Evolutionary conservation across 192 early-diverging fungal species (phyloP).

Genomic region (Coemansia sp.): DNA sequence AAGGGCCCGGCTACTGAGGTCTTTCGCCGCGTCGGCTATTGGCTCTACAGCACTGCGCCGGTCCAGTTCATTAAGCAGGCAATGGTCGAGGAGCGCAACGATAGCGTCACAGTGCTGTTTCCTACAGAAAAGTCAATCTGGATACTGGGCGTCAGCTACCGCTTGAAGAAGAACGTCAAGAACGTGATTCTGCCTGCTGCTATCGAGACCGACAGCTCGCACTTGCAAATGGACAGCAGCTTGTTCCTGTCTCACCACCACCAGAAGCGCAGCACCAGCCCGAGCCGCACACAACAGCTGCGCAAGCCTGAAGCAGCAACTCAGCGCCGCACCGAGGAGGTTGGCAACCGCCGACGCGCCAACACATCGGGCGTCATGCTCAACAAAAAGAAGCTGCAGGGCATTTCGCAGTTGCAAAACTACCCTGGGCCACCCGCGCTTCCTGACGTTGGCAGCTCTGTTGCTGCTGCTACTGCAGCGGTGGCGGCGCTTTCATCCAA

Average conservation of each 20-base stretch:
- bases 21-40: slow-evolving; percentile 55
- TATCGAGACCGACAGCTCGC: slow-evolving; percentile 47
- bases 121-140: slow-evolving; percentile 52
- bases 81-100: slow-evolving; percentile 52
- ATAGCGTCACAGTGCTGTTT: slow-evolving; percentile 54
- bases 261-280: slow-evolving; percentile 54
- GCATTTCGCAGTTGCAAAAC: slow-evolving; percentile 48
- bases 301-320: slow-evolving; percentile 31
- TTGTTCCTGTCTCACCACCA: slow-evolving; percentile 53
- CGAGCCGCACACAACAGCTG: slow-evolving; percentile 22
- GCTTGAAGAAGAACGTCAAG: slow-evolving; percentile 47
- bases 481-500: slow-evolving; percentile 20
- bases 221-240: slow-evolving; percentile 50
- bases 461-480: background rate
- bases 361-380: slow-evolving; percentile 55
- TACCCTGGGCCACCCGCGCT: slow-evolving; percentile 33
- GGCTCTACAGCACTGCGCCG: slow-evolving; percentile 58
- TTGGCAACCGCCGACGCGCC: slow-evolving; percentile 44
- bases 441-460: slow-evolving; percentile 18
- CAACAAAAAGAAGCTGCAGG: slow-evolving; percentile 58
- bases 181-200: slow-evolving; percentile 48
- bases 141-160: slow-evolving; percentile 55
- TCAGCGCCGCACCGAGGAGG: slow-evolving; percentile 50
- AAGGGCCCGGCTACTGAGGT: slow-evolving; percentile 53
- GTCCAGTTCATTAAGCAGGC: slow-evolving; percentile 59